Evolutionary conservation across 2,329 filamentous ascomycete species (phyloP).

Genomic region (Erysiphe pulchra): DNA sequence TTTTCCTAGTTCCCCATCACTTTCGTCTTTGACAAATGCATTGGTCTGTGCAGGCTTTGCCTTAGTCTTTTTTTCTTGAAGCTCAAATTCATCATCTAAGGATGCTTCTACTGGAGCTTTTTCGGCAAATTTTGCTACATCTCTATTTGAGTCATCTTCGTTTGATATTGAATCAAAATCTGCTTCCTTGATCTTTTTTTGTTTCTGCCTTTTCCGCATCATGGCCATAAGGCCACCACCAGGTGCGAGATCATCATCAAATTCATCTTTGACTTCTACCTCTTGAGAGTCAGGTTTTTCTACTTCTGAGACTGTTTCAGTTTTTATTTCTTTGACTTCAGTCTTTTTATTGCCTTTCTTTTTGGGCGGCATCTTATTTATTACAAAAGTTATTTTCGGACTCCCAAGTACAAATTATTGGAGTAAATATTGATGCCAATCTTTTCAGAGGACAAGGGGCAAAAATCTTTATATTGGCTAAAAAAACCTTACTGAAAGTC

Average conservation of each 20-base stretch:
- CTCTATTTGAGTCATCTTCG: constrained; percentile 27
- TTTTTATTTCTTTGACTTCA: constrained; percentile 72
- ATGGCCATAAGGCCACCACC: constrained; percentile 47
- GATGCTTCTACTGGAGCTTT: constrained; percentile 63
- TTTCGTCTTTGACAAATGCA: constrained; percentile 15
- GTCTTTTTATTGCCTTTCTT: constrained; percentile 77
- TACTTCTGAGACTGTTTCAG: constrained; percentile 38
- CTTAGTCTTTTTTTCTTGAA: constrained; percentile 49
- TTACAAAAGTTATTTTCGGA: neutral
- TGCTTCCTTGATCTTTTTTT: constrained; percentile 20
- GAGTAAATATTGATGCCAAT: too few species aligned
- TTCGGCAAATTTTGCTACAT: constrained; percentile 22
- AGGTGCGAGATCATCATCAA: constrained; percentile 17
- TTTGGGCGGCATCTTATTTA: constrained; percentile 53
- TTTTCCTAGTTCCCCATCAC: constrained; percentile 25
- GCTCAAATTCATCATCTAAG: constrained; percentile 64
- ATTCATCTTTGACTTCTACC: constrained; percentile 16
- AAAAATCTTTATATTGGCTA: too few species aligned
- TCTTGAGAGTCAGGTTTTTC: constrained; percentile 21
- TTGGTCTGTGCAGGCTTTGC: constrained; percentile 23
- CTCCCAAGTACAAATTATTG: too few species aligned
- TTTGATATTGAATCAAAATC: constrained; percentile 55
- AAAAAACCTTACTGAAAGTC: too few species aligned
- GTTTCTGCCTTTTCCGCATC: constrained; percentile 64
- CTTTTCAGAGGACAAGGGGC: too few species aligned